Evolutionary conservation across 495 filamentous ascomycete species (phyloP).

Genomic region (Penicillium argentinense): DNA sequence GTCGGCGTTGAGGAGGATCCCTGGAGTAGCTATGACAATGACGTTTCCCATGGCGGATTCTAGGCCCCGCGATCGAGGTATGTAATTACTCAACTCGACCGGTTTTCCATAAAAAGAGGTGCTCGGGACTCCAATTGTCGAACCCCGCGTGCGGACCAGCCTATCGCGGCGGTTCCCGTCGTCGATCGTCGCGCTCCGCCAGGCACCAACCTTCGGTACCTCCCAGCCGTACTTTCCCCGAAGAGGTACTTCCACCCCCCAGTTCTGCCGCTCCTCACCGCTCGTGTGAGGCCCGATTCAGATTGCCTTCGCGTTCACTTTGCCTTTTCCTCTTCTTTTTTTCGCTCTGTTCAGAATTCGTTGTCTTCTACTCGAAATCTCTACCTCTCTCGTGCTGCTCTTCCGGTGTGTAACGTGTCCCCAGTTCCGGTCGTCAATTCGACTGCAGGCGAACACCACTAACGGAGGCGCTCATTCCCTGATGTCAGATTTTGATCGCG

Average conservation of each 20-base stretch:
- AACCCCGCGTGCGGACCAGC: too few relatives aligned
- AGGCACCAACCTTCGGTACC: too few relatives aligned
- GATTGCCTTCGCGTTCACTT: neutral
- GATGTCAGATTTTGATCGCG: conserved; percentile 32
- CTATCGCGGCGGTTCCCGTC: too few relatives aligned
- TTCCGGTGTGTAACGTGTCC: conserved; percentile 7
- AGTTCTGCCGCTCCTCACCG: conserved; percentile 21
- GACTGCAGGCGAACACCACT: neutral
- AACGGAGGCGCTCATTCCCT: conserved; percentile 12
- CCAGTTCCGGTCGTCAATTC: neutral
- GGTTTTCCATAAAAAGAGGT: too few relatives aligned
- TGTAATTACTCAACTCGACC: too few relatives aligned
- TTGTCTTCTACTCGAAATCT: conserved; percentile 4
- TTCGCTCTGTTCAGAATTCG: neutral
- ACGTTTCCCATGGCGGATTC: too few relatives aligned
- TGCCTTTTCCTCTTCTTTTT: neutral
- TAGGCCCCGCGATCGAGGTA: too few relatives aligned
- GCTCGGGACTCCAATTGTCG: too few relatives aligned
- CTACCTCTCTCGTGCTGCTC: neutral
- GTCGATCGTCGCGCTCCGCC: too few relatives aligned
- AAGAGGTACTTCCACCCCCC: neutral
- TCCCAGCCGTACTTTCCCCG: too few relatives aligned
- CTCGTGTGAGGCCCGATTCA: conserved; percentile 13
- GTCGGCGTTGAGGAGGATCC: too few relatives aligned
- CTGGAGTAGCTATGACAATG: too few relatives aligned